A percentile compares a stretch with the other conserved stretches of the same genome.
Evolutionary conservation across 768 basidiomycete species (phyloP).

Genomic region (Suillus subluteus): DNA sequence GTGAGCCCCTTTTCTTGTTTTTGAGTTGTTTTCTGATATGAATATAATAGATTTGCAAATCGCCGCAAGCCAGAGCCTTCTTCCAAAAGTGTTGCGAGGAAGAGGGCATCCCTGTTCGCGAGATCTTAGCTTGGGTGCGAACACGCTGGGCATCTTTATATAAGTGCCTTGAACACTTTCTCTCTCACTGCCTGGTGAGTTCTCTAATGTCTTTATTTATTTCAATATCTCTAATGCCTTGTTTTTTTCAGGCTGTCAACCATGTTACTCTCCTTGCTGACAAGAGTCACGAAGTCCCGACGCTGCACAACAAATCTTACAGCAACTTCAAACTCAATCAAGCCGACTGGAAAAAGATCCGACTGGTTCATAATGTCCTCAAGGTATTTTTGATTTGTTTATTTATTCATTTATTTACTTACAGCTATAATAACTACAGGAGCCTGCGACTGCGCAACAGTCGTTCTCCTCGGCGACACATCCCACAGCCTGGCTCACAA

Average conservation of each 20-base stretch:
- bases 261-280: conserved; percentile 16
- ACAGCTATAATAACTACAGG: not conserved
- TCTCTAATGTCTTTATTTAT: not conserved
- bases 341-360: conserved; percentile 30
- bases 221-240: not conserved
- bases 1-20: not conserved
- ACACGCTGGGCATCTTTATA: not conserved
- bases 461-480: not conserved
- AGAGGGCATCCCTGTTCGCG: not conserved
- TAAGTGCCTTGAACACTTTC: not conserved
- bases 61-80: not conserved
- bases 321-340: conserved; percentile 22
- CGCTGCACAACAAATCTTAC: conserved; percentile 12
- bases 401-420: not conserved
- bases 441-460: not conserved
- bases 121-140: not conserved
- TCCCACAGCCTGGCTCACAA: not conserved
- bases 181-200: not conserved
- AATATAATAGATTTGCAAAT: not conserved
- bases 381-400: not conserved
- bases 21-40: not conserved
- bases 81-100: not conserved
- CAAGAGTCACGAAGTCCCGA: conserved; percentile 24
- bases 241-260: not conserved
- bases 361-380: conserved; percentile 23